These are phyloP conservation scores for Ganoderma resinaceum DNA, from an alignment of 1,284 basidiomycete species.

Conservation along the genomic window DNA sequence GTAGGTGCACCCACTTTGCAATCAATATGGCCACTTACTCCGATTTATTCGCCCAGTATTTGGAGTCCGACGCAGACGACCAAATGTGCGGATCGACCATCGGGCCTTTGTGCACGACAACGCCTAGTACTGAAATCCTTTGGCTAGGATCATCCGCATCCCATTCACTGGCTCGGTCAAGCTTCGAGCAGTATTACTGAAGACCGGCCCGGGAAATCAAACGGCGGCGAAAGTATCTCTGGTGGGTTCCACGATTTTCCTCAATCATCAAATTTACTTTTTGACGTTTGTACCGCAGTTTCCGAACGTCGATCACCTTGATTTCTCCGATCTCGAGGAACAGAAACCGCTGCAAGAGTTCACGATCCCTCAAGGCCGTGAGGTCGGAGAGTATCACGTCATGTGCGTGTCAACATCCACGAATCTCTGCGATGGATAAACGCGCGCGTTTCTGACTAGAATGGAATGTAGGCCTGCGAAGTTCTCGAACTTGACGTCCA, in stretches of 20 bases:
- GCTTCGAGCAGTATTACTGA: constrained; percentile 75
- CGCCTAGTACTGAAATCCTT: background rate
- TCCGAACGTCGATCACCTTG: constrained; percentile 72
- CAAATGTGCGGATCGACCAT: constrained; percentile 62
- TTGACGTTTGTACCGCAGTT: constrained; percentile 51
- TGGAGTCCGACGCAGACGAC: constrained; percentile 86
- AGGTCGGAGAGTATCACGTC: constrained; percentile 85
- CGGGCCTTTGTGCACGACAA: background rate
- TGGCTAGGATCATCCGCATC: constrained; percentile 73
- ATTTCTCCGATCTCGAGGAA: constrained; percentile 76
- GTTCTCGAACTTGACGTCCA: constrained; percentile 74
- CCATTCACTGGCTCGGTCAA: constrained; percentile 85
- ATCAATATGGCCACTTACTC: background rate
- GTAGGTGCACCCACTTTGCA: constrained; percentile 45
- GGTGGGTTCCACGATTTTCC: constrained; percentile 48
- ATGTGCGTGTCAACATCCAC: constrained; percentile 27
- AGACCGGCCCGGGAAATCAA: constrained; percentile 74
- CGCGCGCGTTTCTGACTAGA: background rate
- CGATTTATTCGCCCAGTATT: constrained; percentile 51
- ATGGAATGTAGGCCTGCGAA: constrained; percentile 62
- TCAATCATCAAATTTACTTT: background rate
- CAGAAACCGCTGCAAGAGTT: constrained; percentile 73
- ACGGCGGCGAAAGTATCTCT: constrained; percentile 72
- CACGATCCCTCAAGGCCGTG: constrained; percentile 66
- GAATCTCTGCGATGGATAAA: background rate